phyloP scores from a whole-genome alignment of 768 basidiomycete genomes.

The Candolleomyces aberdarensis region DNA sequence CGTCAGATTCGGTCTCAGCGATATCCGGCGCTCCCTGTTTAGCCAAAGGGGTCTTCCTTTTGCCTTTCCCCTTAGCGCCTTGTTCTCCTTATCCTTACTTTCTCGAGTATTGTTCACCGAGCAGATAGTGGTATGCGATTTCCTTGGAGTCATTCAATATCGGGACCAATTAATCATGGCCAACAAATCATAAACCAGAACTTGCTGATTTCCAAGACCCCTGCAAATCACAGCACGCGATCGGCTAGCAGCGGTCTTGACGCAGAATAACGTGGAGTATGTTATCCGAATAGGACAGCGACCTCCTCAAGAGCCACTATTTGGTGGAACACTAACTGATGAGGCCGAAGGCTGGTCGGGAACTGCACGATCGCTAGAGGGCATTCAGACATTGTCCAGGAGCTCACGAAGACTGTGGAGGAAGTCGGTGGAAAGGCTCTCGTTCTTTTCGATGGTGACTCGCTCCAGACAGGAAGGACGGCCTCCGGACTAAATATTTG shows the following conservation, averaged over 20 bases:
- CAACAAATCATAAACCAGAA: slow-evolving; percentile 27
- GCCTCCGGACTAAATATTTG: background rate
- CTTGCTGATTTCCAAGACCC: slow-evolving; percentile 40
- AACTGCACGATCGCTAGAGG: slow-evolving; percentile 42
- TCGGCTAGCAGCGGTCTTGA: slow-evolving; percentile 62
- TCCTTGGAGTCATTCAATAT: slow-evolving; percentile 1
- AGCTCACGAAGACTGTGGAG: slow-evolving; percentile 52
- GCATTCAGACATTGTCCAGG: slow-evolving; percentile 46
- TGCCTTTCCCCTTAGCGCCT: slow-evolving; percentile 39
- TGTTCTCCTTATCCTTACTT: slow-evolving; percentile 32
- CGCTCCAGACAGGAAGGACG: background rate
- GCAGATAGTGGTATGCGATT: slow-evolving; percentile 43
- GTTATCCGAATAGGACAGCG: slow-evolving; percentile 69
- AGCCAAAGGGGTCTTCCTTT: slow-evolving; percentile 23
- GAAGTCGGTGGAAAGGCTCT: slow-evolving; percentile 80
- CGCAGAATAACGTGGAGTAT: slow-evolving; percentile 69
- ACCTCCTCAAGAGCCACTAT: slow-evolving; percentile 56
- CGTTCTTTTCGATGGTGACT: slow-evolving; percentile 41
- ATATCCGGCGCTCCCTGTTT: slow-evolving; percentile 39
- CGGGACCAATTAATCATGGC: slow-evolving; percentile 4
- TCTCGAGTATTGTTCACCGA: slow-evolving; percentile 7
- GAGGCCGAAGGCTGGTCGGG: slow-evolving; percentile 54
- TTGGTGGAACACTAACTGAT: slow-evolving; percentile 48
- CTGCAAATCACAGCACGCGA: slow-evolving; percentile 55
- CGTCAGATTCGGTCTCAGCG: slow-evolving; percentile 61